These are phyloP conservation scores for Geotrichum fermentans DNA, from an alignment of 1,139 yeast genomes.

Conservation along the genomic window DNA sequence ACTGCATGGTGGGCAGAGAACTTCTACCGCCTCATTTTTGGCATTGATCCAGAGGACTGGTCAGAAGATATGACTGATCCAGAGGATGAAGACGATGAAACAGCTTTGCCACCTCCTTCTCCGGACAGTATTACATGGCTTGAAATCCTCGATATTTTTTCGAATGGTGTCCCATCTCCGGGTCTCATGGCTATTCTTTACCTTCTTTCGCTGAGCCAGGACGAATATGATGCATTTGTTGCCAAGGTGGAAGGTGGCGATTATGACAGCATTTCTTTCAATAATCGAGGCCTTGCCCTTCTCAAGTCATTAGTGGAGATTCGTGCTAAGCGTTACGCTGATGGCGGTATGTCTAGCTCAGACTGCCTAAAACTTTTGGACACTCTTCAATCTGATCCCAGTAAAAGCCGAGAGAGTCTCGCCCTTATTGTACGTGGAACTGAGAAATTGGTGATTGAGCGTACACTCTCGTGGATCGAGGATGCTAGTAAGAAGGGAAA, in stretches of 20 bases:
- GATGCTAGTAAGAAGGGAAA: slow-evolving; percentile 10
- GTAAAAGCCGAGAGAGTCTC: slow-evolving; percentile 22
- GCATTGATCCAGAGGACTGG: slow-evolving; percentile 40
- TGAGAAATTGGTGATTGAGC: slow-evolving; percentile 35
- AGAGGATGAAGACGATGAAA: slow-evolving; percentile 24
- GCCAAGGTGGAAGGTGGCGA: slow-evolving; percentile 22
- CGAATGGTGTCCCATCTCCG: slow-evolving; percentile 41
- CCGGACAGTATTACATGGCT: slow-evolving; percentile 20
- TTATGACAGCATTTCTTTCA: slow-evolving; percentile 17
- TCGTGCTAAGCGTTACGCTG: slow-evolving; percentile 30
- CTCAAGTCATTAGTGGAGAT: slow-evolving; percentile 25
- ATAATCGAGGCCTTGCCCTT: slow-evolving; percentile 15
- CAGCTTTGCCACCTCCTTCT: slow-evolving; percentile 16
- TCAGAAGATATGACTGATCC: slow-evolving; percentile 28
- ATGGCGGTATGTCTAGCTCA: slow-evolving; percentile 30
- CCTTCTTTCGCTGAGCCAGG: slow-evolving; percentile 33
- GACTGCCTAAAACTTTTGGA: slow-evolving; percentile 30
- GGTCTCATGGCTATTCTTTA: slow-evolving; percentile 41
- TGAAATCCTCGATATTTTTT: slow-evolving; percentile 26
- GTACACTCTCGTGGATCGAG: slow-evolving; percentile 23
- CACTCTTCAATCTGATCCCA: slow-evolving; percentile 10
- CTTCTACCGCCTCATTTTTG: slow-evolving; percentile 43
- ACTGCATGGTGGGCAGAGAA: slow-evolving; percentile 59
- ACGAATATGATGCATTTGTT: slow-evolving; percentile 24
- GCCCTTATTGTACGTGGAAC: slow-evolving; percentile 34